Base-by-base conservation (phyloP, 805 yeast genomes). In the Spathaspora passalidarum region DNA sequence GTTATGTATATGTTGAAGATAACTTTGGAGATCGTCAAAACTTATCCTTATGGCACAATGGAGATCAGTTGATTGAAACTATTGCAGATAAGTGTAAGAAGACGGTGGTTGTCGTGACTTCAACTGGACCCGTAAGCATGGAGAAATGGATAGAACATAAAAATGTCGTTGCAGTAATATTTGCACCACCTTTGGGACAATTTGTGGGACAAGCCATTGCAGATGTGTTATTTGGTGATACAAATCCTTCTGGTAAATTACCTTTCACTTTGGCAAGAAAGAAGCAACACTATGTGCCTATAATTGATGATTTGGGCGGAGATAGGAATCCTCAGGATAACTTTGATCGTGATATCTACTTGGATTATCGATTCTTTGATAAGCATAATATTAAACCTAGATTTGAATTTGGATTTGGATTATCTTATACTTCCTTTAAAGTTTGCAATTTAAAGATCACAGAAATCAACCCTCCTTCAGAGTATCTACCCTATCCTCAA, bases 231-330 rank as follows among this genome's bases (percentile, higher is more conserved):
- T 82, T 78, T 60, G 87, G 88, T 1, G 82, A 78, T 32, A 69
- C 65, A n/a, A 76, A 76, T 49, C 86, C 87, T 7, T 78, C 84
- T 32, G 88, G 87, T 4, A 72, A 76, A 49, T 66, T 82, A 29
- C 86, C 88, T 1, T 81, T 81, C 55, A 80, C 87, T 3, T 72
- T 82, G 50, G 84, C 87, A 10, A 75, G 72, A 54, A 74, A 76
- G 49, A 65, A 63, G 26, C 71, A 57, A 58, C 72, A 68, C 45
- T 70, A 81, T 51, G 77, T 75, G 20, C 75, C 77, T 18, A 63
- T 78, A 9, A 53, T 76, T 44, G 73, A 69, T 40, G 67, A 61
- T 29, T 59, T 59, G 35, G 56, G 53, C 35, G 63, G 56, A 1
- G 53, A 55, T 2, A 46, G 40, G 13, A 59, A 57, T 25, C 76